phyloP scores from a whole-genome alignment of 2,329 filamentous ascomycete genomes.

The Immersiporthe knoxdaviesiana region DNA sequence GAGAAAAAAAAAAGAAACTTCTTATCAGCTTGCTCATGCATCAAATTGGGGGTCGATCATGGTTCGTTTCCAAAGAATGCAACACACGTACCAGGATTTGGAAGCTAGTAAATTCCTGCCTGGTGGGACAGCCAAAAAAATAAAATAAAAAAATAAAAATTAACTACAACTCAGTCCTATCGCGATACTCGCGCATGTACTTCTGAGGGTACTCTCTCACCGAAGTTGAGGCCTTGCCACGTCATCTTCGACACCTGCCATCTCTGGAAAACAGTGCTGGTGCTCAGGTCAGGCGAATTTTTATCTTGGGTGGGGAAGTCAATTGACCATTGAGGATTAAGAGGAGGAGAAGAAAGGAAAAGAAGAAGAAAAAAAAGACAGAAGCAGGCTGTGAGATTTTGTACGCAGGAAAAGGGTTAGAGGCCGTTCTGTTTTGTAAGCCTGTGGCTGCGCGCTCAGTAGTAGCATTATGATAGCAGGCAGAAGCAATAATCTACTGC shows the following conservation, averaged over 20 bases:
- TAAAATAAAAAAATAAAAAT: too few relatives aligned
- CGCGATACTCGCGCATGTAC: background rate
- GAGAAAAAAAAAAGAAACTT: too few relatives aligned
- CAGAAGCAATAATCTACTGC: too few relatives aligned
- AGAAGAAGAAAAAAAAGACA: background rate
- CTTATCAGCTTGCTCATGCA: background rate
- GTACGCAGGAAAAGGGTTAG: background rate
- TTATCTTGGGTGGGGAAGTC: too few relatives aligned
- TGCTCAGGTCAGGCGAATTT: background rate
- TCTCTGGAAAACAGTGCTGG: background rate
- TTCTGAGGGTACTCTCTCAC: background rate
- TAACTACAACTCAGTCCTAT: background rate
- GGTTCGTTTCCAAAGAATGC: background rate
- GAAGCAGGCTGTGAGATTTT: background rate
- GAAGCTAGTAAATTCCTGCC: conserved; percentile 23
- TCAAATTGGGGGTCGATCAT: background rate
- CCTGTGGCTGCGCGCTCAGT: background rate
- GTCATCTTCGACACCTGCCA: conserved; percentile 4
- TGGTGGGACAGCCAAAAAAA: background rate
- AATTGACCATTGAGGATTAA: background rate
- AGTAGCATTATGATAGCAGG: background rate
- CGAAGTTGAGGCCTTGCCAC: conserved; percentile 1
- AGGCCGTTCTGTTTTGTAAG: background rate
- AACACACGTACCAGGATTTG: conserved; percentile 28
- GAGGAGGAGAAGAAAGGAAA: background rate